phyloP scores from a whole-genome alignment of 2,329 filamentous ascomycete species.

The Nothophoma quercina region DNA sequence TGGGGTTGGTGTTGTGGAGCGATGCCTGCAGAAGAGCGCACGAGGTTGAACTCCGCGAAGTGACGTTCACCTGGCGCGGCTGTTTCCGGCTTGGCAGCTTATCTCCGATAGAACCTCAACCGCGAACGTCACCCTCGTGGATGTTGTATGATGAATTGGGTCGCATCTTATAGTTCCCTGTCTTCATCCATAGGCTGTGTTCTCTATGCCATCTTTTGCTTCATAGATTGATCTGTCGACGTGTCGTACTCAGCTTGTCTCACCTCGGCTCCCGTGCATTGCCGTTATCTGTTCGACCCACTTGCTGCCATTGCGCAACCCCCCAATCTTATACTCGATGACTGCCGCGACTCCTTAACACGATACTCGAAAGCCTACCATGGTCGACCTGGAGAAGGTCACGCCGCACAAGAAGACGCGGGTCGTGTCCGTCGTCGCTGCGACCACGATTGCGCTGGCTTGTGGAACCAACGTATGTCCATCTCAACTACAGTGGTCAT shows the following conservation, averaged over 20 bases:
- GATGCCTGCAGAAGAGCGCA: slow-evolving; percentile 11
- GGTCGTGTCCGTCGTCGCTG: slow-evolving; percentile 82
- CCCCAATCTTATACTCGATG: slow-evolving; percentile 17
- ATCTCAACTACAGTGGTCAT: neutral
- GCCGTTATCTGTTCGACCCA: slow-evolving; percentile 20
- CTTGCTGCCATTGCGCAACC: slow-evolving; percentile 20
- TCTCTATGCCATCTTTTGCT: neutral
- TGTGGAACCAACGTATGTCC: slow-evolving; percentile 87
- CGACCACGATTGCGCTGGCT: slow-evolving; percentile 82
- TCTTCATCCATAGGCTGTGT: neutral
- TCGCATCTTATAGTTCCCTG: no score
- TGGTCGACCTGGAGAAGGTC: slow-evolving; percentile 35
- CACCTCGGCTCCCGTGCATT: slow-evolving; percentile 13
- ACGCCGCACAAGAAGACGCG: slow-evolving; percentile 68
- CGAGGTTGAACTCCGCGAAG: slow-evolving; percentile 25
- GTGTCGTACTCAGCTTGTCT: neutral
- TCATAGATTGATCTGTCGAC: neutral
- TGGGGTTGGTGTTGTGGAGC: slow-evolving; percentile 17
- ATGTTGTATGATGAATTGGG: no score
- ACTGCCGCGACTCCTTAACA: slow-evolving; percentile 23
- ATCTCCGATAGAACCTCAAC: slow-evolving; percentile 25
- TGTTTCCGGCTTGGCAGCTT: slow-evolving; percentile 27
- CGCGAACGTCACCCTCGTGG: slow-evolving; percentile 7
- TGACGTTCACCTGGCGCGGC: slow-evolving; percentile 19
- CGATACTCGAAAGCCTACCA: slow-evolving; percentile 24